Percentiles rank a stretch among this genome's conserved stretches.
Conservation (phyloP, 352 stramenopile genomes). For the Hyphochytrium catenoides region DNA sequence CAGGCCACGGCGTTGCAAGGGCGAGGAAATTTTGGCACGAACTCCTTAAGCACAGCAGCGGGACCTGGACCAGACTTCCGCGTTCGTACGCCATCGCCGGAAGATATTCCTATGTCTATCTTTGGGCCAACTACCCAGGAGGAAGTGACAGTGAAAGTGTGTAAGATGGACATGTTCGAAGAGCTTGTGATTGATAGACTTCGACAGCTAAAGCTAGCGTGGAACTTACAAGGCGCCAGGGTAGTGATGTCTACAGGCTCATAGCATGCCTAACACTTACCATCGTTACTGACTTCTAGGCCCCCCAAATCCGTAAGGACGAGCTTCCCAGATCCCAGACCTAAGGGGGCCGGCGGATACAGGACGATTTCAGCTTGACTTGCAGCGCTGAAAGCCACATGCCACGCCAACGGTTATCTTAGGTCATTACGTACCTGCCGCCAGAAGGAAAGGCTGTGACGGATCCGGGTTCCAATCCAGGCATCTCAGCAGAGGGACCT, state of each 20-base stretch:
- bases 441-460: slow-evolving; percentile 39
- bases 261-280: too few species aligned
- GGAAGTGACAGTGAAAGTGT: neutral
- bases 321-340: slow-evolving; percentile 45
- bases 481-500: slow-evolving; percentile 47
- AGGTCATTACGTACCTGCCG: too few species aligned
- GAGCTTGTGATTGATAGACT: slow-evolving; percentile 1
- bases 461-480: slow-evolving; percentile 52
- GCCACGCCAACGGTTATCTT: too few species aligned
- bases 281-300: too few species aligned
- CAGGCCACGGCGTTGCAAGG: slow-evolving; percentile 55
- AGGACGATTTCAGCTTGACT: too few species aligned
- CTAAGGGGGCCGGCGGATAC: too few species aligned
- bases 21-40: slow-evolving; percentile 45
- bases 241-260: too few species aligned
- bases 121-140: too few species aligned
- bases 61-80: slow-evolving; percentile 16
- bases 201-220: slow-evolving; percentile 3
- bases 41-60: slow-evolving; percentile 30
- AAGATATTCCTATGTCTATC: too few species aligned
- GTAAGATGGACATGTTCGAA: neutral
- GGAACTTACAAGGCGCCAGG: too few species aligned
- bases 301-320: slow-evolving; percentile 60
- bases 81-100: slow-evolving; percentile 6
- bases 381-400: too few species aligned